Conservation (phyloP, 352 stramenopile genomes). For the Phytophthora hybrid region DNA sequence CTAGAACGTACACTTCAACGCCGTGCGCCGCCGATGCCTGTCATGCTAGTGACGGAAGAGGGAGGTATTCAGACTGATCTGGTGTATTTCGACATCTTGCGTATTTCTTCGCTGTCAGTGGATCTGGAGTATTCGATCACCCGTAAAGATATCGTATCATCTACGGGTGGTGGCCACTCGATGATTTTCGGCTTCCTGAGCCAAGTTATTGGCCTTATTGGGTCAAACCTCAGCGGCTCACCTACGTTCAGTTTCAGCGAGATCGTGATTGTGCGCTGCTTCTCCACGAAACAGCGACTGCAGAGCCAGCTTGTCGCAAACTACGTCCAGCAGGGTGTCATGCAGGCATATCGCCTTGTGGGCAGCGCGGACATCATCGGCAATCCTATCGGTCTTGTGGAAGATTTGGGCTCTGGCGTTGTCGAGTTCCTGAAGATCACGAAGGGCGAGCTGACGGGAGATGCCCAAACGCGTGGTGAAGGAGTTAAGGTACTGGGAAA, state of each 20-base stretch:
- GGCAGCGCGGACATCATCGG: slow-evolving; percentile 89
- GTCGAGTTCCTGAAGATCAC: slow-evolving; percentile 91
- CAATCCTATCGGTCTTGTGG: slow-evolving; percentile 88
- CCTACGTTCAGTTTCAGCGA: slow-evolving; percentile 87
- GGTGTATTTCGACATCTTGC: slow-evolving; percentile 85
- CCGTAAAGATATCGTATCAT: slow-evolving; percentile 83
- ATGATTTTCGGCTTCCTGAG: slow-evolving; percentile 84
- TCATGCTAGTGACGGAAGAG: slow-evolving; percentile 59
- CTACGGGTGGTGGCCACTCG: slow-evolving; percentile 66
- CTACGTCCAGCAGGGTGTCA: slow-evolving; percentile 82
- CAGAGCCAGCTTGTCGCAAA: slow-evolving; percentile 85
- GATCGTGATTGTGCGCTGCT: slow-evolving; percentile 86
- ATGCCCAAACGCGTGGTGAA: slow-evolving; percentile 84
- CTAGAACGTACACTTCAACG: slow-evolving; percentile 68
- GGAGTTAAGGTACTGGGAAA: slow-evolving; percentile 89
- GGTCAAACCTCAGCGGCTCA: slow-evolving; percentile 86
- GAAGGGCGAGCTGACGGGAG: slow-evolving; percentile 84
- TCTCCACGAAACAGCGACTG: slow-evolving; percentile 82
- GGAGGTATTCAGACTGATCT: slow-evolving; percentile 80
- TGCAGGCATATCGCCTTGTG: slow-evolving; percentile 87
- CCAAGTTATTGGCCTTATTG: slow-evolving; percentile 83
- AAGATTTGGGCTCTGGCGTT: slow-evolving; percentile 87
- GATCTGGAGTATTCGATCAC: slow-evolving; percentile 89
- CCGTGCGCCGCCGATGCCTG: slow-evolving; percentile 69
- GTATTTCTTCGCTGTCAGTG: slow-evolving; percentile 74